Evolutionary conservation across 2,329 filamentous ascomycete genomes (phyloP), one percentile per base, ranked within the genome.

Genomic region (Drechslera avenae): DNA sequence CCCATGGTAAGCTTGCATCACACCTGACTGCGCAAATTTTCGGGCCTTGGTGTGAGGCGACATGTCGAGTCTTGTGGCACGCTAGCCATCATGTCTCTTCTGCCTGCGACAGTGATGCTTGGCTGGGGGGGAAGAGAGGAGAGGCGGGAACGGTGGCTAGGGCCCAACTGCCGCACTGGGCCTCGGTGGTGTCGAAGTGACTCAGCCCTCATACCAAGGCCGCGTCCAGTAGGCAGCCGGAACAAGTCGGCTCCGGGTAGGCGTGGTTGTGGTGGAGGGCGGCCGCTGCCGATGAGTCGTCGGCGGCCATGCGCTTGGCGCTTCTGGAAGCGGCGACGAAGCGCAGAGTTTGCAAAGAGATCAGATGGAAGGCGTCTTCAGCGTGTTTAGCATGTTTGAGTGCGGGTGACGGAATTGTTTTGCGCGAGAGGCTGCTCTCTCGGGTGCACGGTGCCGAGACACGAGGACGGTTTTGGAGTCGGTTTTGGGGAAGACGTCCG

Each of bases 131-230:
- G 33, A 34, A n/a, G 36, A 43, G 21, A 23, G 23, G 33, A 34
- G 23, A 23, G 48, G 52, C 21, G 42, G 41, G 23, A 21, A 17
- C 50, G 37, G 19, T 56, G 47, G 49, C 50, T 28, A 19, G 30
- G 16, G 13, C 12, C 28, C 30, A 42, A 33, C 18, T 32, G 39
- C 26, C 28, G 47, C 31, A 13, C 17, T 26, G 13, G 18, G 39
- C 44, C 32, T 33, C 46, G 48, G 36, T 54, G 43, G 54, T 52
- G 55, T 44, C 39, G 35, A 56, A 39, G 60, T 64, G 63, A 66
- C 62, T 66, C 62, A 67, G 65, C 61, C 59, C 47, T 18, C 42
- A 21, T 34, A 48, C 39, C 56, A 58, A 52, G 36, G 54, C 44
- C 44, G 31, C 26, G 21, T 28, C 23, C 23, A 28, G 23, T 28